Base-by-base conservation (phyloP, 75 land plant genomes). In the Isoetes taiwanensis region DNA sequence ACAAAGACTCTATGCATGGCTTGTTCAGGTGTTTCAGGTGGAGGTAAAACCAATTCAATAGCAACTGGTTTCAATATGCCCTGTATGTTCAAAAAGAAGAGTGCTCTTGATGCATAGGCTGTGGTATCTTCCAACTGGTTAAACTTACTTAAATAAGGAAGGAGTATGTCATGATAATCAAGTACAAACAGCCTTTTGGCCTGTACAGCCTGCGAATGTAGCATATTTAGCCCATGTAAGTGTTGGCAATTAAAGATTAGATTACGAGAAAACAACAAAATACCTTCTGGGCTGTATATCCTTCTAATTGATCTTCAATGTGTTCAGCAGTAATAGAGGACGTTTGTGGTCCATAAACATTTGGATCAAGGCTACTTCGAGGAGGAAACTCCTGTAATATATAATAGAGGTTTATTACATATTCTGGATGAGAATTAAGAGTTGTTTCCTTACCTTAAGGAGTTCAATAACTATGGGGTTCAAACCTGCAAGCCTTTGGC, bases 241-340 rank as follows among this genome's bases (percentile, higher is more conserved):
- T 46, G 52, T 46, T 46, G 17, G 39, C 39, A 37, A 37, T 37
- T 37, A 9, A 37, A 9, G 14, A 9, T 9, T 14, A 9, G 14
- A 14, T 37, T 37, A 9, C 14, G 14, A 14, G 14, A 37, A 37
- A 37, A 9, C 6, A 28, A 1, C 26, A 8, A 1, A 14, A 11
- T 32, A 69, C 73, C 50, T 62, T 21, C 6, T 60, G 27, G 23
- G 70, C 55, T 16, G 69, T 60, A 16, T 65, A 25, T 10, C 78
- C 78, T 0, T 76, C 62, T 17, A 76, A 28, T 28, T 62, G 57
- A 19, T 63, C 41, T 43, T 57, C 41, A n/a, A 76, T 62, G 38
- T 76, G 76, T 2, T 25, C 32, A 2, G 58, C 66, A 27, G 58
- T 66, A 17, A 76, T 76, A 10, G 53, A n/a, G 33, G 77, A 73